Evolutionary conservation across 2,329 filamentous ascomycete species (phyloP), one percentile per base, ranked within the genome.

Genomic region (Coleophoma crateriformis): DNA sequence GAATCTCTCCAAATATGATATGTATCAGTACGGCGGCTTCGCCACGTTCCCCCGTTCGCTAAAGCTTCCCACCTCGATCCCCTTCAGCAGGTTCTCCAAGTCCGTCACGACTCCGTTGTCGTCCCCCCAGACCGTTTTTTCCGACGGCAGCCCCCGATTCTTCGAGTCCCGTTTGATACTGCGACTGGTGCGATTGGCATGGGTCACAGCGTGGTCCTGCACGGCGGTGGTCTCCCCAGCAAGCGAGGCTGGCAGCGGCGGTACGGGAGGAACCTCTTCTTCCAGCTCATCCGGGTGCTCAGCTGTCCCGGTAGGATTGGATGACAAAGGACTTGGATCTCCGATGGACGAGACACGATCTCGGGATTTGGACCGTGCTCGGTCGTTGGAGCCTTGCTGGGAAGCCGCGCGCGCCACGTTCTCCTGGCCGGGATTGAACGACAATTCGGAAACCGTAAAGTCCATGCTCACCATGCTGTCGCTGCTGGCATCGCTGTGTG

Each of bases 381-480:
- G 51, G 13, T 60, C 58, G 14, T 54, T 54, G 4, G 57, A 50
- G 33, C 56, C 60, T 15, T 54, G 59, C 27, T 59, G 50, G 22
- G 62, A 64, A 6, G 41, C 55, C 4, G 57, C 60, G 17, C 17
- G n/a, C 20, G 20, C 19, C 14, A 50, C 15, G 22, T 55, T 55
- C 33, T 57, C 55, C 38, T 60, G 56, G 8, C 45, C 49, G 14
- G 58, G 57, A 37, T 79, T 81, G 64, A 80, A 84, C 37, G 81
- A 85, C 17, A 81, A 68, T 60, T 88, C 85, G 7, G 83, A 87
- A n/a, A 79, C 74, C 41, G 79, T 78, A 56, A 80, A 76, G 50
- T 88, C 84, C 55, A 84, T 86, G 68, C 83, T 87, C 54, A 85
- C 77, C 73, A 89, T 79, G 64, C 84, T 88, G 48, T 89, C 85